Percentiles rank a stretch among this genome's conserved stretches.
phyloP scores from a whole-genome alignment of 495 filamentous ascomycete genomes.

The Xylaria castorea region DNA sequence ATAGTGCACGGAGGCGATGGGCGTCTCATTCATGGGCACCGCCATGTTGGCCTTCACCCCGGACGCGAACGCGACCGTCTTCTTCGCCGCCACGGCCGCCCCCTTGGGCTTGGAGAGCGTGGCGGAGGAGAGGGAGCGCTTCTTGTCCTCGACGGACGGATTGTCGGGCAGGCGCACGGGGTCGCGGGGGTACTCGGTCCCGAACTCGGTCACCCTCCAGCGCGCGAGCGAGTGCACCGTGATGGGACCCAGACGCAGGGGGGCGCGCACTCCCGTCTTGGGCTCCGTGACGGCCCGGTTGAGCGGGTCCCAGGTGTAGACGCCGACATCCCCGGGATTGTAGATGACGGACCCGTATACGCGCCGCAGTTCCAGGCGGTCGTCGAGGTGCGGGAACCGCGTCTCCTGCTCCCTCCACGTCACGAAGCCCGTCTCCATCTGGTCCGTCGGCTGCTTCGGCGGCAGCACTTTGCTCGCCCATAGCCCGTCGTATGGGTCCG shows the following conservation, averaged over 20 bases:
- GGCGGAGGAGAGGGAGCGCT: slow-evolving; percentile 22
- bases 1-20: slow-evolving; percentile 8
- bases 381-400: slow-evolving; percentile 32
- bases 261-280: slow-evolving; percentile 16
- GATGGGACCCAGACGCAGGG: slow-evolving; percentile 19
- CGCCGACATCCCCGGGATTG: not conserved
- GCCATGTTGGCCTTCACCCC: not conserved
- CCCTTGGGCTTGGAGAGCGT: slow-evolving; percentile 6
- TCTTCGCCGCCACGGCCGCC: not conserved
- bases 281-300: slow-evolving; percentile 25
- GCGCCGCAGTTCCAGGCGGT: not conserved
- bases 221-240: slow-evolving; percentile 34
- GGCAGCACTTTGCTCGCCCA: slow-evolving; percentile 6
- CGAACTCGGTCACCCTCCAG: not conserved
- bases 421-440: slow-evolving; percentile 27
- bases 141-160: slow-evolving; percentile 30
- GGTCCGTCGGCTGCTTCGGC: not conserved
- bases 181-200: slow-evolving; percentile 22
- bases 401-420: slow-evolving; percentile 33
- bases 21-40: too few relatives aligned
- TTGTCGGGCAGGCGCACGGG: slow-evolving; percentile 22
- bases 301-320: slow-evolving; percentile 31
- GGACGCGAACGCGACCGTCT: not conserved
- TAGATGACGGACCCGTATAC: not conserved
- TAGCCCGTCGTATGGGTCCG: not conserved